A percentile compares a stretch with the other conserved stretches of the same genome.
Evolutionary conservation across 2,329 filamentous ascomycete species (phyloP).

Genomic region (Spiromastix sp.): DNA sequence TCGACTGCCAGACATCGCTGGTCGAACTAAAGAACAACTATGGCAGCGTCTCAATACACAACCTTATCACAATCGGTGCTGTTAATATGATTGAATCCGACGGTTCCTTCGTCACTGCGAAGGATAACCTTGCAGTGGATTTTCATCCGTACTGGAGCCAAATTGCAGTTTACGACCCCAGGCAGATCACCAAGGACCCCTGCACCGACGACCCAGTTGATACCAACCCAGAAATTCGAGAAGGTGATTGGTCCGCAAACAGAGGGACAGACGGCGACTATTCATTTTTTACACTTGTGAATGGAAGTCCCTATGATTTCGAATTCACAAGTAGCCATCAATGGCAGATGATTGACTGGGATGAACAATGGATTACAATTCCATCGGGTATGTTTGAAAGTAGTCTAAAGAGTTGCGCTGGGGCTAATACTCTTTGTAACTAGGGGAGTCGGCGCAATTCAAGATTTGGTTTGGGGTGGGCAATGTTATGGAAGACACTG

Average conservation of each 20-base stretch:
- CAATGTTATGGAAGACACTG: too few species aligned
- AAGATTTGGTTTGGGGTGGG: constrained; percentile 13
- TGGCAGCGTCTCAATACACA: constrained; percentile 1
- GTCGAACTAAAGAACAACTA: constrained; percentile 2
- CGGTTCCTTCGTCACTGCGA: not conserved
- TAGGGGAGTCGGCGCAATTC: constrained; percentile 5
- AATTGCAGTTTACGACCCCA: constrained; percentile 4
- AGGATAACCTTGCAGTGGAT: constrained; percentile 5
- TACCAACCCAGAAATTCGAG: too few species aligned
- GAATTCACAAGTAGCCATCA: constrained; percentile 18
- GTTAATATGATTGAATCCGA: constrained; percentile 4
- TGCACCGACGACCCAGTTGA: not conserved
- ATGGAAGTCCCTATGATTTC: constrained; percentile 32
- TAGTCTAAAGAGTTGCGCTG: too few species aligned
- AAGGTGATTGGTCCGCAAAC: too few species aligned
- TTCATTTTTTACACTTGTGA: constrained; percentile 28
- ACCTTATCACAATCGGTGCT: constrained; percentile 4
- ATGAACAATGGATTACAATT: too few species aligned
- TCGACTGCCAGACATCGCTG: constrained; percentile 1
- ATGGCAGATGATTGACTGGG: constrained; percentile 31
- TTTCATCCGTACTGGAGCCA: constrained; percentile 8
- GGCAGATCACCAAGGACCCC: too few species aligned
- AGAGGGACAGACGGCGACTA: not conserved
- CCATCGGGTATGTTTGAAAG: too few species aligned
- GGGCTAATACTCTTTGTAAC: too few species aligned